Conservation (phyloP, 2,329 filamentous ascomycete genomes). For the Neopestalotiopsis rosae region DNA sequence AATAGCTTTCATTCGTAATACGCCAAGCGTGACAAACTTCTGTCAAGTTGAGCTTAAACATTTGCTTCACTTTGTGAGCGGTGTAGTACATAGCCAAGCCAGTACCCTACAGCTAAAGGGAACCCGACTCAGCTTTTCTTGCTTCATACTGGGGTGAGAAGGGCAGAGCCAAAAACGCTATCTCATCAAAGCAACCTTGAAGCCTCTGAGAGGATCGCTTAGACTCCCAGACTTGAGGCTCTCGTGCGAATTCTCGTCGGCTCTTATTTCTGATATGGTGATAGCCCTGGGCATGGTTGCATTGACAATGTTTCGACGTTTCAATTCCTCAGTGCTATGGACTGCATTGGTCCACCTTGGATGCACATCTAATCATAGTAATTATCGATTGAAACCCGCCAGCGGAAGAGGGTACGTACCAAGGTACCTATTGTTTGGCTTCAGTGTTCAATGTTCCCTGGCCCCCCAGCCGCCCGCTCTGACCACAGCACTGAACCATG, state of each 20-base stretch:
- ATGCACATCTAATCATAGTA: background rate
- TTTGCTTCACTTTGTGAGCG: background rate
- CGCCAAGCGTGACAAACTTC: constrained; percentile 1
- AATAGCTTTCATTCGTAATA: background rate
- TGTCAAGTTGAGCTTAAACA: background rate
- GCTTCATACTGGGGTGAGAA: too few species aligned
- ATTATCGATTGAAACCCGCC: background rate
- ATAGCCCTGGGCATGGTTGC: background rate
- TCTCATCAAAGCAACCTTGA: too few species aligned
- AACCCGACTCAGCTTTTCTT: too few species aligned
- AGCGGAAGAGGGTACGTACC: background rate
- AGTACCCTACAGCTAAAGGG: too few species aligned
- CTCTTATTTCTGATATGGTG: background rate
- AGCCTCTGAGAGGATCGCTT: too few species aligned
- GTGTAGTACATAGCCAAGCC: too few species aligned
- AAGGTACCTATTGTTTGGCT: background rate
- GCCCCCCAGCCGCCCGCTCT: background rate
- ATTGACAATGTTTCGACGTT: constrained; percentile 1
- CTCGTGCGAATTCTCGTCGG: background rate
- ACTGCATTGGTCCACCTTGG: background rate
- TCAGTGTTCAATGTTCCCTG: background rate
- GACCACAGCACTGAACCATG: background rate
- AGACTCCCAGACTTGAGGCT: background rate
- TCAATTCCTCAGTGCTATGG: background rate
- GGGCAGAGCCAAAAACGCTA: too few species aligned